These are phyloP conservation scores for Phragmites australis DNA, from an alignment of 176 grass and related monocot genomes.

Conservation along the genomic window DNA sequence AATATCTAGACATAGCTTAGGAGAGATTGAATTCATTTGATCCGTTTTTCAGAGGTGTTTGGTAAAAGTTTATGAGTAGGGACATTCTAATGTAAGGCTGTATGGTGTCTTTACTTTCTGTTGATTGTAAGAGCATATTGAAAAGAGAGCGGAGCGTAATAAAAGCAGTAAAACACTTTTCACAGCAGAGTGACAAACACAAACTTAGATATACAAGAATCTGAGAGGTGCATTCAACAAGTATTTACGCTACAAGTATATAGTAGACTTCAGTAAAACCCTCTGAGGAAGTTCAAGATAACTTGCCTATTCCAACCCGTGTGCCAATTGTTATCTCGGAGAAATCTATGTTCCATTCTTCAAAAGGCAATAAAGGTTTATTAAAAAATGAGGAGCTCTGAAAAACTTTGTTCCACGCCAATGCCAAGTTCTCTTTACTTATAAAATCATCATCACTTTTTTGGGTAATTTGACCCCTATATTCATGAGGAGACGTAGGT, in stretches of 20 bases:
- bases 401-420: constrained; percentile 85
- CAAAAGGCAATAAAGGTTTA: constrained; percentile 88
- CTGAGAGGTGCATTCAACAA: not conserved
- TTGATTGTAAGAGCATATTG: constrained; percentile 1
- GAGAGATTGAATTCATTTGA: not conserved
- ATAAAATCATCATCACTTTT: constrained; percentile 68
- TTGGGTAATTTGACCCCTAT: constrained; percentile 57
- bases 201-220: constrained; percentile 15
- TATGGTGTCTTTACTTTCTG: not conserved
- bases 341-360: constrained; percentile 99
- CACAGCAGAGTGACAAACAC: constrained; percentile 22
- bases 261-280: constrained; percentile 13
- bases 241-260: constrained; percentile 4
- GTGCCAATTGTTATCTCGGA: constrained; percentile 96
- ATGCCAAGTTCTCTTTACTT: constrained; percentile 70
- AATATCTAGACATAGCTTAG: constrained; percentile 12
- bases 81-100: not conserved
- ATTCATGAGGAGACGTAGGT: constrained; percentile 96
- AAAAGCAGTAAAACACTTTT: constrained; percentile 25
- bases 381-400: constrained; percentile 76
- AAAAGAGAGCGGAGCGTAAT: constrained; percentile 16
- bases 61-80: not conserved
- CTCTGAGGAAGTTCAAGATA: constrained; percentile 30
- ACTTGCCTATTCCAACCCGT: constrained; percentile 95
- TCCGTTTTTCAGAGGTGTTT: not conserved